A percentile compares a stretch with the other conserved stretches of the same genome.
These are phyloP conservation scores for cucumber (Cucumis sativus) DNA, from an alignment of 306 rosid species.

Conservation along the genomic window Cucumber_9930_V3 NC_026655.2:14563501-14564000, in stretches of 20 bases:
- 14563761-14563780: not conserved
- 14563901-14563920: conserved; percentile 11
- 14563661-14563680: not conserved
- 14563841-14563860: not conserved
- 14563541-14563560: not conserved
- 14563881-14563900: not conserved
- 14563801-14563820: not conserved
- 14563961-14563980: conserved; percentile 52
- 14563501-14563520: not conserved
- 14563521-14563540: not conserved
- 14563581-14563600: not conserved
- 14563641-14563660: not conserved
- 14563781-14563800: not conserved
- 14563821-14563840: not conserved
- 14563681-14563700: not conserved
- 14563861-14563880: not conserved
- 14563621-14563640: not conserved
- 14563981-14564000: conserved; percentile 61
- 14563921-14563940: conserved; percentile 55
- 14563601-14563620: not conserved
- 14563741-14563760: not conserved
- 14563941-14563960: conserved; percentile 71
- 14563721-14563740: not conserved
- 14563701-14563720: not conserved
- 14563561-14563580: not conserved